These are phyloP conservation scores for Mycena capillaripes DNA, from an alignment of 768 basidiomycete species.

Conservation along the genomic window DNA sequence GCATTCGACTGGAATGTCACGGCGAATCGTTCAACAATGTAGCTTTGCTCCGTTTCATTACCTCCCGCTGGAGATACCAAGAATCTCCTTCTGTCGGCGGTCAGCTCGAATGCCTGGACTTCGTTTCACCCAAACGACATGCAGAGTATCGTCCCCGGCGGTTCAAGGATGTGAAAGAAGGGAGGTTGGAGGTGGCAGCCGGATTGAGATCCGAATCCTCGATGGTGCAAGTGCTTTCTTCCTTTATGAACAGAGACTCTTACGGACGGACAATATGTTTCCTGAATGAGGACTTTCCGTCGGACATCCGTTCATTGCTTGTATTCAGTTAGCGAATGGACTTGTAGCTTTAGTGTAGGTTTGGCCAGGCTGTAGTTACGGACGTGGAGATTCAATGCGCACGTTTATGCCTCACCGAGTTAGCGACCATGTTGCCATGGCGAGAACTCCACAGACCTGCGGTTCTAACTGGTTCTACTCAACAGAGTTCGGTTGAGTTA, in stretches of 20 bases:
- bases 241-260: conserved; percentile 28
- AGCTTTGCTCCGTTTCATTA: conserved; percentile 47
- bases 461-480: too few species aligned
- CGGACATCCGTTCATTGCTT: conserved; percentile 28
- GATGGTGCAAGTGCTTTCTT: conserved; percentile 29
- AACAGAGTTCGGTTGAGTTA: too few species aligned
- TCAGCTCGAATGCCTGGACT: conserved; percentile 43
- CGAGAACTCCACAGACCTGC: too few species aligned
- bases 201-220: conserved; percentile 28
- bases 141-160: conserved; percentile 38
- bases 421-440: too few species aligned
- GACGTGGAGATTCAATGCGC: conserved; percentile 22
- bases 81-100: conserved; percentile 1
- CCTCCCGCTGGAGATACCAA: conserved; percentile 47
- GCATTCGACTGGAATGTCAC: conserved; percentile 49
- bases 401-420: neutral
- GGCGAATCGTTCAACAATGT: conserved; percentile 48
- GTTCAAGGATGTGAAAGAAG: conserved; percentile 40
- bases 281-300: conserved; percentile 28
- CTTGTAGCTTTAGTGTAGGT: conserved; percentile 9
- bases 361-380: neutral
- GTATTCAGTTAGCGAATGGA: conserved; percentile 16
- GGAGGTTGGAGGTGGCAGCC: conserved; percentile 46
- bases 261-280: conserved; percentile 30
- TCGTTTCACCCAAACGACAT: conserved; percentile 47